Evolutionary conservation across 352 stramenopile genomes (phyloP).

Genomic region (Stramenopiles sp.): DNA sequence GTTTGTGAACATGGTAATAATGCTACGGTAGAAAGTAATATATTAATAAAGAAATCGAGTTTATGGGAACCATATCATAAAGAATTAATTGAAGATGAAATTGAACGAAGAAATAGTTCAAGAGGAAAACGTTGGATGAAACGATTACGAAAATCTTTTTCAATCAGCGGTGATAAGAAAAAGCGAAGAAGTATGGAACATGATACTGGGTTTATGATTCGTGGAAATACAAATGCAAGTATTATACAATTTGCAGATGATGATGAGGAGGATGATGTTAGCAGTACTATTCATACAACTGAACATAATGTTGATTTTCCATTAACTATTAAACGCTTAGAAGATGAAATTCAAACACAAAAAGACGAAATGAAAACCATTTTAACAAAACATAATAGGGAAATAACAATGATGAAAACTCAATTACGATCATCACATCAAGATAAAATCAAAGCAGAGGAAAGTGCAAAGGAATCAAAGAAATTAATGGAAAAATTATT

Average conservation of each 20-base stretch:
- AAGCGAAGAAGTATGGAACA: too few relatives aligned
- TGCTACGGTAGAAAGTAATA: background rate
- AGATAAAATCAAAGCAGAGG: background rate
- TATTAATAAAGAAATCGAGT: background rate
- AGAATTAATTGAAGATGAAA: background rate
- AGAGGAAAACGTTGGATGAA: background rate
- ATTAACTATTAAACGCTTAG: background rate
- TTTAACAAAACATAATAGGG: background rate
- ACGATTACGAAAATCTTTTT: background rate
- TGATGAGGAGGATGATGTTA: background rate
- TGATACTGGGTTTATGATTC: background rate
- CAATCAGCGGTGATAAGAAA: too few relatives aligned
- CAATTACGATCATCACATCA: background rate
- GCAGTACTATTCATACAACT: background rate
- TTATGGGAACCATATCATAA: background rate
- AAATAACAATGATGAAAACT: background rate
- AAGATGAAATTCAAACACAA: background rate
- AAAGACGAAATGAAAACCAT: background rate
- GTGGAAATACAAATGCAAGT: background rate
- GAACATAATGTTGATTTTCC: background rate
- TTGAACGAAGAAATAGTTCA: background rate
- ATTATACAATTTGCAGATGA: background rate
- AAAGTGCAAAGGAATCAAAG: background rate
- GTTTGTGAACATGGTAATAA: background rate
- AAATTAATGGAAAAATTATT: background rate